Evolutionary conservation across 2,329 filamentous ascomycete species (phyloP).

Genomic region (Falciphora oryzae): DNA sequence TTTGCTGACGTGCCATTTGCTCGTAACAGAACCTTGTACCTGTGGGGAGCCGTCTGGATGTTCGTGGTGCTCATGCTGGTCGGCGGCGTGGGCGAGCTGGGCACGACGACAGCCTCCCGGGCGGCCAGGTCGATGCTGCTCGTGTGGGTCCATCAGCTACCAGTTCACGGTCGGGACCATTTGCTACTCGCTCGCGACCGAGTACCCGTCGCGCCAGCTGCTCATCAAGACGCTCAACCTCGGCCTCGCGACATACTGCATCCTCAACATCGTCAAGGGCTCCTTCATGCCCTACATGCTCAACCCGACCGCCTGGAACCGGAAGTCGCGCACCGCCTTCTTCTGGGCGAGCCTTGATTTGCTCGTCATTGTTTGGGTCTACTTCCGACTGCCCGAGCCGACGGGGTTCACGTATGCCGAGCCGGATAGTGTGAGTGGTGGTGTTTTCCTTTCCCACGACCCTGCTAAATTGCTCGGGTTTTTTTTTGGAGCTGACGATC

Average conservation of each 20-base stretch:
- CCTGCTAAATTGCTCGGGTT: too few relatives aligned
- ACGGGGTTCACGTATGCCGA: conserved; percentile 48
- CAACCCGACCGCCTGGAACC: conserved; percentile 32
- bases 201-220: conserved; percentile 28
- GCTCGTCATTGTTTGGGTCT: conserved; percentile 10
- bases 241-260: conserved; percentile 25
- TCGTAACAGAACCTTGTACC: conserved; percentile 17
- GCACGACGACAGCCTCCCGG: not conserved
- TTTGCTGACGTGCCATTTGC: conserved; percentile 7
- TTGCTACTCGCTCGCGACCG: conserved; percentile 27
- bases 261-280: conserved; percentile 20
- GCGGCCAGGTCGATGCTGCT: conserved; percentile 53
- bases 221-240: conserved; percentile 27
- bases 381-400: conserved; percentile 23
- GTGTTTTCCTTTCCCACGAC: too few relatives aligned
- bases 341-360: conserved; percentile 10
- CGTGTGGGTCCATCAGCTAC: conserved; percentile 40
- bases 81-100: conserved; percentile 17
- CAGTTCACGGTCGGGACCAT: conserved; percentile 33
- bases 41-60: conserved; percentile 15
- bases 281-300: conserved; percentile 27
- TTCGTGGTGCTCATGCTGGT: conserved; percentile 13
- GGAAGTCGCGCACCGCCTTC: conserved; percentile 17
- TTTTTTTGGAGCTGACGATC: too few relatives aligned
- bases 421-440: conserved; percentile 32